These are phyloP conservation scores for Saccharomycopsis selenospora DNA, from an alignment of 805 yeast species.

Conservation along the genomic window DNA sequence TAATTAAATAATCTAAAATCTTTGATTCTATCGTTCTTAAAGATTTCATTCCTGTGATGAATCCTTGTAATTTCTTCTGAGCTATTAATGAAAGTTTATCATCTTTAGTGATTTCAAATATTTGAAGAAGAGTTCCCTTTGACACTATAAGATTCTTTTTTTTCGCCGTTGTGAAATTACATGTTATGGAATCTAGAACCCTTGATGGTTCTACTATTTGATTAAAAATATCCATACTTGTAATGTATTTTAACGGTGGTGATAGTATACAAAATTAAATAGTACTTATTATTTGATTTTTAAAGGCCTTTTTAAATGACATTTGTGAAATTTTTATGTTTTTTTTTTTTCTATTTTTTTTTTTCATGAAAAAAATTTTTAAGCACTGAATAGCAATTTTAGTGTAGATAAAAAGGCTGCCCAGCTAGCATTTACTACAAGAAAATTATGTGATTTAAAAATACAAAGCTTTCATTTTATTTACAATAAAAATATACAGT, in stretches of 20 bases:
- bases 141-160: slow-evolving; percentile 42
- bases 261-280: no score
- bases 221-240: slow-evolving; percentile 53
- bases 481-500: no score
- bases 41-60: slow-evolving; percentile 30
- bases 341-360: background rate
- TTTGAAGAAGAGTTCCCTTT: slow-evolving; percentile 44
- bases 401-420: background rate
- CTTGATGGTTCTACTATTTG: slow-evolving; percentile 51
- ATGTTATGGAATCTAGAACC: slow-evolving; percentile 38
- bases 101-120: slow-evolving; percentile 29
- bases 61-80: slow-evolving; percentile 45
- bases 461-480: no score
- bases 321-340: no score
- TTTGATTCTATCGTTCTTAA: slow-evolving; percentile 10
- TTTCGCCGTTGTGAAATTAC: slow-evolving; percentile 32
- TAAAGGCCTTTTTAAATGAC: no score
- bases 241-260: no score
- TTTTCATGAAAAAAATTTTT: background rate
- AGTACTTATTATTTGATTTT: no score
- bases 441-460: no score
- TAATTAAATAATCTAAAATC: slow-evolving; percentile 45
- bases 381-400: background rate
- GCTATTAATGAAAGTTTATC: slow-evolving; percentile 30
- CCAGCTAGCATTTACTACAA: background rate